These are phyloP conservation scores for Apiosordaria backusii DNA, from an alignment of 495 filamentous ascomycete species.

Conservation along the genomic window DNA sequence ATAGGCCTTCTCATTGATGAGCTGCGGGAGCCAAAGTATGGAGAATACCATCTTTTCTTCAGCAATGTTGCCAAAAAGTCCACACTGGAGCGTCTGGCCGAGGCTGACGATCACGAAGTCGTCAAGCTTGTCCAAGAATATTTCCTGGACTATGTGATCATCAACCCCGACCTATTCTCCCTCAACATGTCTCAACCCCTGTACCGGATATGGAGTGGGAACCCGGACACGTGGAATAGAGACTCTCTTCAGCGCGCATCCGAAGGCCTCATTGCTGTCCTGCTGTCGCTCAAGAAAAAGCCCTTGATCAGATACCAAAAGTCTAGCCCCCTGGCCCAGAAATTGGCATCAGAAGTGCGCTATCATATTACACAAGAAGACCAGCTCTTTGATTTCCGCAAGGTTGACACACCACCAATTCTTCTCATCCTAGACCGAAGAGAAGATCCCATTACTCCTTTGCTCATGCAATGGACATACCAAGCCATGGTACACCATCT, in stretches of 20 bases:
- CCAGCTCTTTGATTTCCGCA: constrained; percentile 94
- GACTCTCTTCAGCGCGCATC: constrained; percentile 79
- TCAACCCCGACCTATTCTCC: constrained; percentile 91
- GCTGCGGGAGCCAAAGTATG: constrained; percentile 92
- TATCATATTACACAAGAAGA: constrained; percentile 95
- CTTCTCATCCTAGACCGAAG: constrained; percentile 85
- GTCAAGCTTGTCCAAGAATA: constrained; percentile 90
- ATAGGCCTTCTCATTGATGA: constrained; percentile 94
- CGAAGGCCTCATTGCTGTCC: constrained; percentile 76
- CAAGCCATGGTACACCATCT: constrained; percentile 99
- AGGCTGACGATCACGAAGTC: constrained; percentile 97
- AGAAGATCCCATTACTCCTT: constrained; percentile 93
- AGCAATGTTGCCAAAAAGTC: constrained; percentile 98
- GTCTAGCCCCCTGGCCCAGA: constrained; percentile 85
- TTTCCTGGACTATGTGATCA: constrained; percentile 90
- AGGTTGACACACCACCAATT: constrained; percentile 91
- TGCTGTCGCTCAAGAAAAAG: constrained; percentile 91
- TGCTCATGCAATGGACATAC: constrained; percentile 97
- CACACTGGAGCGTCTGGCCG: constrained; percentile 86
- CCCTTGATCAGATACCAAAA: constrained; percentile 92
- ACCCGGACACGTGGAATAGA: constrained; percentile 83
- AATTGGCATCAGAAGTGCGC: constrained; percentile 84
- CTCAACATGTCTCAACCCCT: constrained; percentile 70
- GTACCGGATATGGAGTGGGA: constrained; percentile 73
- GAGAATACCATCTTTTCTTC: constrained; percentile 95